Conservation (phyloP, 2,329 filamentous ascomycete species). For the Aspergillus transmontanensis region DNA sequence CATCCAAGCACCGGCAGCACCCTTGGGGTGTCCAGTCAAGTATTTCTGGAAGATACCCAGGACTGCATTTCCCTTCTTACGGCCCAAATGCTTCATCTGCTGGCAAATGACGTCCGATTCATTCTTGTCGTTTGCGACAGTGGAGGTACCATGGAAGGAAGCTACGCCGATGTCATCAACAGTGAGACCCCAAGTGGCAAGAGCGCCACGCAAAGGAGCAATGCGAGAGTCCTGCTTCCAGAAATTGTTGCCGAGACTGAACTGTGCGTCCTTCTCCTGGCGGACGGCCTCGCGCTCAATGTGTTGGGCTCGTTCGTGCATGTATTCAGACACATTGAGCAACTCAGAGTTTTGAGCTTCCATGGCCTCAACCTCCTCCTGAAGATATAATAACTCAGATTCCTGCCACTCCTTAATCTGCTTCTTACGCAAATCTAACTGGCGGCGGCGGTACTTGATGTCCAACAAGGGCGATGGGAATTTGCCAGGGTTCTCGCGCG, state of each 20-base stretch:
- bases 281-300: constrained; percentile 85
- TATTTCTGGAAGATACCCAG: constrained; percentile 99
- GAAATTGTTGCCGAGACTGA: constrained; percentile 96
- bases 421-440: constrained; percentile 89
- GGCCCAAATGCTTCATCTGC: constrained; percentile 91
- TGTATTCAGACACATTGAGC: constrained; percentile 82
- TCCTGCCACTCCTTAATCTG: constrained; percentile 98
- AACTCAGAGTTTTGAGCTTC: constrained; percentile 70
- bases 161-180: constrained; percentile 94
- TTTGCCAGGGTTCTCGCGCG: constrained; percentile 85
- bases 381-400: constrained; percentile 87
- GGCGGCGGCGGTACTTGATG: constrained; percentile 94
- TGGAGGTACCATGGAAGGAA: constrained; percentile 98
- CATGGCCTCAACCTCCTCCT: constrained; percentile 90
- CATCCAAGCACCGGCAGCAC: constrained; percentile 99
- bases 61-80: constrained; percentile 93
- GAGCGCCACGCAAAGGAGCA: constrained; percentile 89
- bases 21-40: constrained; percentile 97
- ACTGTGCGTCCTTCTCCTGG: constrained; percentile 90
- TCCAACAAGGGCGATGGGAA: constrained; percentile 95
- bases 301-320: constrained; percentile 79
- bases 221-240: constrained; percentile 96
- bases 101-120: constrained; percentile 97
- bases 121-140: constrained; percentile 99
- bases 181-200: constrained; percentile 97